Conservation (phyloP, 169 alveolate species). For the Besnoitia besnoiti region DNA sequence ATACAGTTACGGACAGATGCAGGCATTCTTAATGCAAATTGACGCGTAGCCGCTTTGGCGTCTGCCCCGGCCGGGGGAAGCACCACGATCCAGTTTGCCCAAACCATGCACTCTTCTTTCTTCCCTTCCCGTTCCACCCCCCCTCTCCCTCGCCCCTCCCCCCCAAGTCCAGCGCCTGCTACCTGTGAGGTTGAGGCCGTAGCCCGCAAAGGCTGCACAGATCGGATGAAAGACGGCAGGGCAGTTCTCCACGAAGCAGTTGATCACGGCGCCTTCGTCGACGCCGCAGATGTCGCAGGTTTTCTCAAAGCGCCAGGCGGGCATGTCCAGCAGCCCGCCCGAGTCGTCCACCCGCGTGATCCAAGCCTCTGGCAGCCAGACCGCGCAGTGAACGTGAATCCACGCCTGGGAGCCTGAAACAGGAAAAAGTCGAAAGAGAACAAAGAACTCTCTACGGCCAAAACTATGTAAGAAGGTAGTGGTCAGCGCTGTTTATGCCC, state of each 20-base stretch:
- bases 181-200: conserved; percentile 57
- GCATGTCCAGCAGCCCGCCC: not conserved
- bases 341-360: not conserved
- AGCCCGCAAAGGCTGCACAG: conserved; percentile 40
- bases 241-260: not conserved
- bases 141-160: not conserved
- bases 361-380: conserved; percentile 54
- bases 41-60: no score
- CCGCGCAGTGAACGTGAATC: conserved; percentile 29
- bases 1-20: not conserved
- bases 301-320: not conserved
- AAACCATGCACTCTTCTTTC: no score
- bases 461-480: no score
- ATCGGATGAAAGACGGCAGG: conserved; percentile 24
- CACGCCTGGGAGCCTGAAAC: not conserved
- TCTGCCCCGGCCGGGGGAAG: no score
- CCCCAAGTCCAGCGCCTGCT: not conserved
- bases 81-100: no score
- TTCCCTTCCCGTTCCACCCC: not conserved
- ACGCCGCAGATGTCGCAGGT: not conserved
- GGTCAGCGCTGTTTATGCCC: no score
- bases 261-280: not conserved
- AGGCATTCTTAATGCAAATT: no score
- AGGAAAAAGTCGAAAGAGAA: no score
- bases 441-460: no score